phyloP scores from a whole-genome alignment of 2,329 filamentous ascomycete species.

The Sporothrix globosa region DNA sequence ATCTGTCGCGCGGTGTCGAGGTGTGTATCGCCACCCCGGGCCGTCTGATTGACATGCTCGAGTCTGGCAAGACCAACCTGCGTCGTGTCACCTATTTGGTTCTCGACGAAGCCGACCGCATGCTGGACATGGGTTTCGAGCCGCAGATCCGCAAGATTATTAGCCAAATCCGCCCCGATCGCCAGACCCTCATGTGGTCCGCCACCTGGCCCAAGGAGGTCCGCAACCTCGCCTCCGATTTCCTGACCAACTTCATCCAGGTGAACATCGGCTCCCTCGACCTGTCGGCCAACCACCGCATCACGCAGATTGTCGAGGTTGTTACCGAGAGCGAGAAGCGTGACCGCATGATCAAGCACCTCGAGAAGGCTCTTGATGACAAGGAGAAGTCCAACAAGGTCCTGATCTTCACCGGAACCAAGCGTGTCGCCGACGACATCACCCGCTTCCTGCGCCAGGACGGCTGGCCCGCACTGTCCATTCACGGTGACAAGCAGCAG shows the following conservation, averaged over 20 bases:
- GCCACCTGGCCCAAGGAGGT: conserved; percentile 99
- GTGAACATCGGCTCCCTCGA: conserved; percentile 98
- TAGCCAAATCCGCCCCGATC: conserved; percentile 92
- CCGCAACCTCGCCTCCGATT: conserved; percentile 85
- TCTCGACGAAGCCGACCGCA: conserved; percentile 97
- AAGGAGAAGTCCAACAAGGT: conserved; percentile 93
- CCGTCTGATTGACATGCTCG: conserved; percentile 97
- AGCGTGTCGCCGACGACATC: conserved; percentile 97
- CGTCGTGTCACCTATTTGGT: conserved; percentile 97
- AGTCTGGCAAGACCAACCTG: conserved; percentile 96
- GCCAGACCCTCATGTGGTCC: conserved; percentile 99
- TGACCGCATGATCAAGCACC: conserved; percentile 93
- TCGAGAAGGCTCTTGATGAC: conserved; percentile 97
- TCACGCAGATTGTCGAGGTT: conserved; percentile 96
- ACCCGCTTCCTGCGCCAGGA: conserved; percentile 96
- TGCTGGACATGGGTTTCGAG: conserved; percentile 99
- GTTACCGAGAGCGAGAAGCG: conserved; percentile 97
- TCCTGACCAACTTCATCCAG: conserved; percentile 94
- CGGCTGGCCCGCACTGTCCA: conserved; percentile 96
- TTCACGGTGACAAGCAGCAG: conserved; percentile 99
- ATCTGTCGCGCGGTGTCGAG: conserved; percentile 92
- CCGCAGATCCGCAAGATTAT: conserved; percentile 99
- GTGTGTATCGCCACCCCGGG: conserved; percentile 98
- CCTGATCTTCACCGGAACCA: conserved; percentile 89
- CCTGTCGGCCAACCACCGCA: conserved; percentile 93